phyloP scores from a whole-genome alignment of 352 stramenopile species.

The Globisporangium polare region DNA sequence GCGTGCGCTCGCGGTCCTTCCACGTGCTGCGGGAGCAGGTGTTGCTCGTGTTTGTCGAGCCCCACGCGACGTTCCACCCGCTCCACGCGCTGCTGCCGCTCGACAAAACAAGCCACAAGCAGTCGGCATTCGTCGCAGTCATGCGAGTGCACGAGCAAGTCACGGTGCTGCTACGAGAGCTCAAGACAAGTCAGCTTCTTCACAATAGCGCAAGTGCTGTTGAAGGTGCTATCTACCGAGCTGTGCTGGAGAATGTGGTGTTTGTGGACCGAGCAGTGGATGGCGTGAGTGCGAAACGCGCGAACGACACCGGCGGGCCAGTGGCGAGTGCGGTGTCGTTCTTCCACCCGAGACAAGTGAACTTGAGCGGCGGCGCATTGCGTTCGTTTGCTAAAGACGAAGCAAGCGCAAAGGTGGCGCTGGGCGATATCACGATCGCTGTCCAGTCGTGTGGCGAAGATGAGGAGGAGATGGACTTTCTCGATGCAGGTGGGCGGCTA shows the following conservation, averaged over 20 bases:
- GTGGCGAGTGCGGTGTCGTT: slow-evolving; percentile 7
- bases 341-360: slow-evolving; percentile 7
- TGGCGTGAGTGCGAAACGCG: neutral
- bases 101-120: neutral
- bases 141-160: slow-evolving; percentile 13
- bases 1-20: neutral
- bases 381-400: slow-evolving; percentile 3
- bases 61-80: slow-evolving; percentile 13
- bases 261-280: slow-evolving; percentile 5
- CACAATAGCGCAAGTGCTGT: neutral
- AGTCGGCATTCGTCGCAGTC: slow-evolving; percentile 3
- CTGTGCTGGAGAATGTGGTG: slow-evolving; percentile 13
- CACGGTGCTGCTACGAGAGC: neutral
- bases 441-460: slow-evolving; percentile 4
- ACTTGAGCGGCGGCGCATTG: slow-evolving; percentile 5
- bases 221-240: neutral
- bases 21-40: slow-evolving; percentile 4
- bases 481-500: neutral
- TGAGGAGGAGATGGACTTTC: neutral
- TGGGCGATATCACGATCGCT: slow-evolving; percentile 8
- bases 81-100: slow-evolving; percentile 13
- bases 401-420: slow-evolving; percentile 6
- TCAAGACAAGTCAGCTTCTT: neutral
- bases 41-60: slow-evolving; percentile 15
- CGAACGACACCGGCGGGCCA: neutral